These are phyloP conservation scores for Spirogloea muscicola DNA, from an alignment of 139 green algal species.

Conservation along the genomic window DNA sequence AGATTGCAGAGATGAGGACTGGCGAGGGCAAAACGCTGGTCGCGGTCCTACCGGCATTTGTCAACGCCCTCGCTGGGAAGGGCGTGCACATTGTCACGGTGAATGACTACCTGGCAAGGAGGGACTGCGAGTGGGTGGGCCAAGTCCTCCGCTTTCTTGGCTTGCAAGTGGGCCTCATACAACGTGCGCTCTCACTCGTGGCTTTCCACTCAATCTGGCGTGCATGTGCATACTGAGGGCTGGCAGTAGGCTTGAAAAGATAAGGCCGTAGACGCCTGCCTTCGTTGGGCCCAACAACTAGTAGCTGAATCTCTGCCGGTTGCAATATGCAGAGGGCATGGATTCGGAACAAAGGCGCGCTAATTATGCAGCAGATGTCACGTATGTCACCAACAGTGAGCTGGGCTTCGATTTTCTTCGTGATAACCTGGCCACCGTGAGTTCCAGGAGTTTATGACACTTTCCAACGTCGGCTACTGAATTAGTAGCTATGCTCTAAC, in stretches of 20 bases:
- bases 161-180: constrained; percentile 59
- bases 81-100: constrained; percentile 98
- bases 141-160: constrained; percentile 95
- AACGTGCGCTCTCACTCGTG: constrained; percentile 5
- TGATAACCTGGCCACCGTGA: constrained; percentile 83
- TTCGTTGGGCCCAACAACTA: not conserved
- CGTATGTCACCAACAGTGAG: constrained; percentile 97
- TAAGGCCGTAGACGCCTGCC: not conserved
- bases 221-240: not conserved
- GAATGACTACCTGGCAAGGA: constrained; percentile 95
- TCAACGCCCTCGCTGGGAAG: constrained; percentile 87
- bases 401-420: constrained; percentile 98
- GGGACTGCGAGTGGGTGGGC: constrained; percentile 85
- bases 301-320: not conserved
- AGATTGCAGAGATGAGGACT: constrained; percentile 96
- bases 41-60: constrained; percentile 89
- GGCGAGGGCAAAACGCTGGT: constrained; percentile 97
- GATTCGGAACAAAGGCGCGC: constrained; percentile 62
- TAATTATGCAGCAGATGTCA: constrained; percentile 86
- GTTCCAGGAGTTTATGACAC: constrained; percentile 3
- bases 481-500: not conserved
- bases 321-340: constrained; percentile 51
- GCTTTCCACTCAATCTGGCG: not conserved
- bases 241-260: not conserved
- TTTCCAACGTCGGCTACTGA: not conserved